Conservation (phyloP, 306 rosid genomes). For the Sphenostylis stenocarpa region DNA sequence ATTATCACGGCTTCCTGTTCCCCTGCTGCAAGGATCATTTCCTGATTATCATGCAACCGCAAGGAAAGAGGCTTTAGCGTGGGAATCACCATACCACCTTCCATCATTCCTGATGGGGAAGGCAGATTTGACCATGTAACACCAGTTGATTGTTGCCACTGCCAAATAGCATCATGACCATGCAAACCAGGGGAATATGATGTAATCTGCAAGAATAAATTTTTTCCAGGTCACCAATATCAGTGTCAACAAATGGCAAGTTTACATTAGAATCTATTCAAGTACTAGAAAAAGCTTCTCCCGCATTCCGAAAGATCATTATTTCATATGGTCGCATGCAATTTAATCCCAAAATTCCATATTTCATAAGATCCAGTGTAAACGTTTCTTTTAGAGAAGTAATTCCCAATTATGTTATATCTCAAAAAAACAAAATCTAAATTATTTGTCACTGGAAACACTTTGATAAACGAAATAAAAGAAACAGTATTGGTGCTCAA, state of each 20-base stretch:
- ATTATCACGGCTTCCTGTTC: conserved; percentile 91
- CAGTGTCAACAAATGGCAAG: not conserved
- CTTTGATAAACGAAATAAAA: not conserved
- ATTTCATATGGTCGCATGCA: not conserved
- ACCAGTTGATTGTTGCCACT: conserved; percentile 91
- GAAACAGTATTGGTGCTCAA: conserved; percentile 22
- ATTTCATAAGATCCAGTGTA: not conserved
- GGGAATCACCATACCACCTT: conserved; percentile 74
- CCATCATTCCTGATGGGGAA: conserved; percentile 95
- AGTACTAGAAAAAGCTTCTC: not conserved
- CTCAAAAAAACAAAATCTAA: not conserved
- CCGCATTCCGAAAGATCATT: not conserved
- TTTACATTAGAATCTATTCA: conserved; percentile 8
- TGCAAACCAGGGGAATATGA: conserved; percentile 94
- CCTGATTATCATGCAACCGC: conserved; percentile 61
- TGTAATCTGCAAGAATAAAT: conserved; percentile 64
- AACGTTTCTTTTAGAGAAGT: conserved; percentile 1
- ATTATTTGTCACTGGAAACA: conserved; percentile 18
- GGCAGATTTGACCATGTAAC: conserved; percentile 95
- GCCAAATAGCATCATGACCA: conserved; percentile 90
- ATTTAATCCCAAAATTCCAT: not conserved
- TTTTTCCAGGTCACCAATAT: conserved; percentile 15
- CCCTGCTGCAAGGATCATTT: conserved; percentile 93
- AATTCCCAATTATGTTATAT: not conserved
- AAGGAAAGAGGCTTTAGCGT: conserved; percentile 79